phyloP scores from a whole-genome alignment of 2,329 filamentous ascomycete genomes.

The Chrysoporthe puriensis region DNA sequence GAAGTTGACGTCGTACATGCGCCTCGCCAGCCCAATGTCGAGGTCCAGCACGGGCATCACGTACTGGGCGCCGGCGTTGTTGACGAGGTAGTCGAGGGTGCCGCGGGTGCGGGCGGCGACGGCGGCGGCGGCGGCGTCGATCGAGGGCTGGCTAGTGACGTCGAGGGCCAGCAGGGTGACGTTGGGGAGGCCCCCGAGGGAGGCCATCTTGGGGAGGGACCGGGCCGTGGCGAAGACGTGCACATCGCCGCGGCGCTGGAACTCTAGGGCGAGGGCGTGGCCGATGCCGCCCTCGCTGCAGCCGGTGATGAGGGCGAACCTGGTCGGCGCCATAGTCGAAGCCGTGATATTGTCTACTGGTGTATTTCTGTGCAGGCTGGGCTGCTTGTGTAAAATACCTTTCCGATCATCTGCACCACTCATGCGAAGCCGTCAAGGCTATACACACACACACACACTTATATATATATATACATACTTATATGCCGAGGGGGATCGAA shows the following conservation, averaged over 20 bases:
- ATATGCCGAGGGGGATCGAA: not conserved
- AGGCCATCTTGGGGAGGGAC: constrained; percentile 35
- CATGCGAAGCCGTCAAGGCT: not conserved
- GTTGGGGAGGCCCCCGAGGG: constrained; percentile 28
- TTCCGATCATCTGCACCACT: no score
- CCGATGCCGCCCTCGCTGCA: constrained; percentile 41
- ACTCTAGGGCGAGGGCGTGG: constrained; percentile 36
- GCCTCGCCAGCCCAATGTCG: constrained; percentile 49
- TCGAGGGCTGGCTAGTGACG: constrained; percentile 36
- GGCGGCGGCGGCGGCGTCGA: constrained; percentile 30
- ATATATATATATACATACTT: not conserved
- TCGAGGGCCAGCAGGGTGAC: constrained; percentile 36
- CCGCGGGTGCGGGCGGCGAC: not conserved
- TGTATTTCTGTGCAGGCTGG: not conserved
- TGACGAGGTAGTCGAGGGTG: constrained; percentile 56
- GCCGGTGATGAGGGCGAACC: constrained; percentile 39
- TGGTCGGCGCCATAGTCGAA: not conserved
- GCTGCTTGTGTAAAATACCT: not conserved
- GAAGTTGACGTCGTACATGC: constrained; percentile 53
- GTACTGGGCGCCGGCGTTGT: constrained; percentile 53
- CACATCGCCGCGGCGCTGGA: constrained; percentile 33
- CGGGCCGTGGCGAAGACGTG: constrained; percentile 39
- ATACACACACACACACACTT: not conserved
- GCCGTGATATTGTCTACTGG: not conserved
- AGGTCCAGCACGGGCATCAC: constrained; percentile 53